A percentile compares a stretch with the other conserved stretches of the same genome.
Conservation (phyloP, 345 rosid species). For the Linum usitatissimum region DNA sequence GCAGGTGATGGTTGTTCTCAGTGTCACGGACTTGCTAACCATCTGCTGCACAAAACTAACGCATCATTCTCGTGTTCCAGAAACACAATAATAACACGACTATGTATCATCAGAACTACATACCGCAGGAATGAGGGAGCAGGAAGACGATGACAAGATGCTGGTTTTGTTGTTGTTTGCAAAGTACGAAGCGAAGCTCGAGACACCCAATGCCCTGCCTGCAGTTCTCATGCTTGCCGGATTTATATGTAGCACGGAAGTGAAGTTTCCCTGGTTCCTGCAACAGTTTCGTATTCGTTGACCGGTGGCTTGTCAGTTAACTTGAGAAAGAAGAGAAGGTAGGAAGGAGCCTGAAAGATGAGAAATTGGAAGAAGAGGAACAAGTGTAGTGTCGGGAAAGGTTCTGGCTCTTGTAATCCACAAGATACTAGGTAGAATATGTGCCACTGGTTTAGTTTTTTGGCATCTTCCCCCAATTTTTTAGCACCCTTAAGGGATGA, state of each 20-base stretch:
- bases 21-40: conserved; percentile 21
- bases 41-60: conserved; percentile 25
- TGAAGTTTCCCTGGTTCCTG: background rate
- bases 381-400: background rate
- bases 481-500: background rate
- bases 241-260: background rate
- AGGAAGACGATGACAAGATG: conserved; percentile 14
- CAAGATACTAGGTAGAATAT: conserved; percentile 23
- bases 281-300: background rate
- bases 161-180: conserved; percentile 23
- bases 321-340: conserved; percentile 10
- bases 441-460: conserved; percentile 34
- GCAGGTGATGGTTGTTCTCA: conserved; percentile 14
- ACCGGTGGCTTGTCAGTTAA: background rate
- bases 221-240: conserved; percentile 36
- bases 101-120: background rate
- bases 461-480: background rate
- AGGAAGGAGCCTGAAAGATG: conserved; percentile 5
- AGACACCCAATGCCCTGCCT: conserved; percentile 43
- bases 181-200: conserved; percentile 46
- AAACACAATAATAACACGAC: background rate
- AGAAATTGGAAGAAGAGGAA: conserved; percentile 4
- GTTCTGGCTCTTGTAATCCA: conserved; percentile 32
- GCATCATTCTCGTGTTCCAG: background rate
- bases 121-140: background rate